A percentile compares a stretch with the other conserved stretches of the same genome.
These are phyloP conservation scores for Penstemon barbatus DNA, from an alignment of 257 asterid species.

Conservation along the genomic window DNA sequence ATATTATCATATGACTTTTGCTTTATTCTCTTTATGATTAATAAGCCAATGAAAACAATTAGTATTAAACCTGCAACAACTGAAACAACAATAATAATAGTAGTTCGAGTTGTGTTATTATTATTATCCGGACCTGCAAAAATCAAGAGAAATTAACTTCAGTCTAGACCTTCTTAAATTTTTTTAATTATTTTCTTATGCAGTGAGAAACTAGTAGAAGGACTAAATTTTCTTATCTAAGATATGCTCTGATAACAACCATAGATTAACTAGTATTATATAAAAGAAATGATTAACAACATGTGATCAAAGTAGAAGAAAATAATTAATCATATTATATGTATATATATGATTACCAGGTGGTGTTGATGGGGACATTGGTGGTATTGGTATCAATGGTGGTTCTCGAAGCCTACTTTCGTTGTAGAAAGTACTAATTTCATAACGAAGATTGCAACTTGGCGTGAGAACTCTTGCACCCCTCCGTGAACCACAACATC, in stretches of 20 bases:
- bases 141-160: too few species aligned
- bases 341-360: neutral
- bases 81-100: neutral
- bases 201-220: too few species aligned
- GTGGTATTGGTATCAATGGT: too few species aligned
- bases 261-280: too few species aligned
- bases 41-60: neutral
- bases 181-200: too few species aligned
- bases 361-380: neutral
- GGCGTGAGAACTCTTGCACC: neutral
- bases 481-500: neutral
- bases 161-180: too few species aligned
- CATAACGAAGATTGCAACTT: constrained; percentile 13
- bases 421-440: neutral
- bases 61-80: neutral
- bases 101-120: neutral
- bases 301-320: too few species aligned
- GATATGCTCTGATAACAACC: too few species aligned
- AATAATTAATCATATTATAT: too few species aligned
- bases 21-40: neutral
- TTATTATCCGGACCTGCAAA: constrained; percentile 4
- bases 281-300: too few species aligned
- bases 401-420: neutral
- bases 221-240: too few species aligned
- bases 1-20: neutral